Percentiles rank a stretch among this genome's conserved stretches.
phyloP scores from a whole-genome alignment of 352 stramenopile genomes.

The Pythium myriotylum region DNA sequence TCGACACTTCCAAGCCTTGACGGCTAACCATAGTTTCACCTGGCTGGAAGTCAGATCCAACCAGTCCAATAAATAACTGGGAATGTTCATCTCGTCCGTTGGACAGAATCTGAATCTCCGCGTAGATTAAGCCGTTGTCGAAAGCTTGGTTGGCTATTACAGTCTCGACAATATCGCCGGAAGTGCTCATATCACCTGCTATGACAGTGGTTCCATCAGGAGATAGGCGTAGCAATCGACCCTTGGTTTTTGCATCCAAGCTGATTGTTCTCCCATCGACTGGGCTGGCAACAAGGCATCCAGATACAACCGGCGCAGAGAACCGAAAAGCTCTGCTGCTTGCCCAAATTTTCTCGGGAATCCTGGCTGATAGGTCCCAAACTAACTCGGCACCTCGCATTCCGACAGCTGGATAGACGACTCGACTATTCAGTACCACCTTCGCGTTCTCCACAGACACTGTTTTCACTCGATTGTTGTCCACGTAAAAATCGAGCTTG shows the following conservation, averaged over 20 bases:
- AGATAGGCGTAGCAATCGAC: slow-evolving; percentile 48
- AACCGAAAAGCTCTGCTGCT: slow-evolving; percentile 55
- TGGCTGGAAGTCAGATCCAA: slow-evolving; percentile 37
- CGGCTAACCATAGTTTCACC: slow-evolving; percentile 22
- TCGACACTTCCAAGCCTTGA: slow-evolving; percentile 40
- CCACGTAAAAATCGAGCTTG: slow-evolving; percentile 66
- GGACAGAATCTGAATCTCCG: slow-evolving; percentile 60
- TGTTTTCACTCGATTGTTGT: slow-evolving; percentile 36
- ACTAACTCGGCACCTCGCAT: slow-evolving; percentile 59
- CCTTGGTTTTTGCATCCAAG: slow-evolving; percentile 65
- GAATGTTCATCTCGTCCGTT: slow-evolving; percentile 48
- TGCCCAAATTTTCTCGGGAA: slow-evolving; percentile 70
- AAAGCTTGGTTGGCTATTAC: slow-evolving; percentile 61
- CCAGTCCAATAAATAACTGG: slow-evolving; percentile 58
- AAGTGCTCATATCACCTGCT: slow-evolving; percentile 53
- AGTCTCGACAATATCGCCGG: slow-evolving; percentile 54
- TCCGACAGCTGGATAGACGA: slow-evolving; percentile 61
- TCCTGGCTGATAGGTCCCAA: slow-evolving; percentile 58
- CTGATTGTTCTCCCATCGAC: slow-evolving; percentile 63
- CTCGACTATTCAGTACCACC: slow-evolving; percentile 20
- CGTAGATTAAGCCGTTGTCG: slow-evolving; percentile 49
- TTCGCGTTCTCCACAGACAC: slow-evolving; percentile 29
- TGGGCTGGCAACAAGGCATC: slow-evolving; percentile 58
- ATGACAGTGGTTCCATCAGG: slow-evolving; percentile 54
- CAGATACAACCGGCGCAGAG: slow-evolving; percentile 56